Conservation (phyloP, 768 basidiomycete species). For the Harrya chromipes region DNA sequence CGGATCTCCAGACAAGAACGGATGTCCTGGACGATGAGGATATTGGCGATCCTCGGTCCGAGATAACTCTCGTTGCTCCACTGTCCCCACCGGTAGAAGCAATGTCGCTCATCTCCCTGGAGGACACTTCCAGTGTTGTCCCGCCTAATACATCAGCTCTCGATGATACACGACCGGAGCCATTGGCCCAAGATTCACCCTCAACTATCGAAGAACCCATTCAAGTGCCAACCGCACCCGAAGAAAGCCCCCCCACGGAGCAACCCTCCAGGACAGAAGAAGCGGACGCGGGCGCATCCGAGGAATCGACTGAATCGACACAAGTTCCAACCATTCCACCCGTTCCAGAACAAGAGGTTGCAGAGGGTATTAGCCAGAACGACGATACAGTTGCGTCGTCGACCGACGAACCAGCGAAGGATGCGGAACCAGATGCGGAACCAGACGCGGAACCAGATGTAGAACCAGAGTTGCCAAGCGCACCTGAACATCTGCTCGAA, state of each 20-base stretch:
- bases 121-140: constrained; percentile 9
- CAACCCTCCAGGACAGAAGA: constrained; percentile 4
- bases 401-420: not conserved
- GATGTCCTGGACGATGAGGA: constrained; percentile 27
- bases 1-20: constrained; percentile 10
- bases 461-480: constrained; percentile 6
- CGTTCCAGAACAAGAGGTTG: not conserved
- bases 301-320: constrained; percentile 3
- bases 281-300: not conserved
- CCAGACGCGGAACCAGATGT: too few species aligned
- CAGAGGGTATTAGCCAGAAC: constrained; percentile 8
- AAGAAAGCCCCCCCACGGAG: constrained; percentile 1
- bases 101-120: constrained; percentile 25
- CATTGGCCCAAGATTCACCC: not conserved
- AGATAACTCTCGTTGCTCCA: constrained; percentile 14
- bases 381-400: not conserved
- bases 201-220: constrained; percentile 6
- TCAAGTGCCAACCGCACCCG: not conserved
- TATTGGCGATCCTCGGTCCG: constrained; percentile 19
- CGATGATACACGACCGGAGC: constrained; percentile 2
- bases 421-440: not conserved
- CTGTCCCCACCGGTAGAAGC: constrained; percentile 30
- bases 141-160: not conserved
- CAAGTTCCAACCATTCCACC: too few species aligned
- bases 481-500: constrained; percentile 17